Evolutionary conservation across 1,284 basidiomycete species (phyloP).

Genomic region (Tremellales sp.): DNA sequence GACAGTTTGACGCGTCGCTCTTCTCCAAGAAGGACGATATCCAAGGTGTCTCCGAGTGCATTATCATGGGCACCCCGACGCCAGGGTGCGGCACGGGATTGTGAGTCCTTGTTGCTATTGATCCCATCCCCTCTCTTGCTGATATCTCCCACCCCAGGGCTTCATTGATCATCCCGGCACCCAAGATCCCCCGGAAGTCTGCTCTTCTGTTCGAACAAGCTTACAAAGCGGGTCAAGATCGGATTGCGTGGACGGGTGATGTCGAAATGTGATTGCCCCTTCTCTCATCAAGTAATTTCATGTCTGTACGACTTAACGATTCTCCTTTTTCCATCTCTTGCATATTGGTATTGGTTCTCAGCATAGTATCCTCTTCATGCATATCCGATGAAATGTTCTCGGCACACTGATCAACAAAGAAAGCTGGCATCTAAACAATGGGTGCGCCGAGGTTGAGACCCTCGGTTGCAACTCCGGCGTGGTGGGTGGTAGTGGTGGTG

Average conservation of each 20-base stretch:
- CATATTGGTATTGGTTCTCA: neutral
- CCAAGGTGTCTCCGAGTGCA: constrained; percentile 96
- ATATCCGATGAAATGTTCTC: too few species aligned
- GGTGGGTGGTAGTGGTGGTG: neutral
- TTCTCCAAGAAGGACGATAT: constrained; percentile 95
- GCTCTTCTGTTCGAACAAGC: constrained; percentile 59
- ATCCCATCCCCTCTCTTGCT: constrained; percentile 3
- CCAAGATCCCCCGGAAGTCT: constrained; percentile 56
- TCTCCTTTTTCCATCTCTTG: neutral
- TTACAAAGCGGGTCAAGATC: constrained; percentile 32
- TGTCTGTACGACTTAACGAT: neutral
- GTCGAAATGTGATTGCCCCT: constrained; percentile 1
- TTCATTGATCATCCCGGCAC: constrained; percentile 57
- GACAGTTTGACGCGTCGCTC: constrained; percentile 84
- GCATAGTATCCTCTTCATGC: neutral
- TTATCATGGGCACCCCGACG: constrained; percentile 99
- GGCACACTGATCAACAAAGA: too few species aligned
- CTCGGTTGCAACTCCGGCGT: neutral
- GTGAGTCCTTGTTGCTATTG: constrained; percentile 52
- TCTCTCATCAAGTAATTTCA: neutral
- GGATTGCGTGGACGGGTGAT: constrained; percentile 9
- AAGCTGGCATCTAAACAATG: neutral
- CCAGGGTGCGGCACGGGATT: constrained; percentile 92
- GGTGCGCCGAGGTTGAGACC: neutral
- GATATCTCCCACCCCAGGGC: constrained; percentile 50